Evolutionary conservation across 2,329 filamentous ascomycete genomes (phyloP).

Genomic region (Gremmenia infestans): DNA sequence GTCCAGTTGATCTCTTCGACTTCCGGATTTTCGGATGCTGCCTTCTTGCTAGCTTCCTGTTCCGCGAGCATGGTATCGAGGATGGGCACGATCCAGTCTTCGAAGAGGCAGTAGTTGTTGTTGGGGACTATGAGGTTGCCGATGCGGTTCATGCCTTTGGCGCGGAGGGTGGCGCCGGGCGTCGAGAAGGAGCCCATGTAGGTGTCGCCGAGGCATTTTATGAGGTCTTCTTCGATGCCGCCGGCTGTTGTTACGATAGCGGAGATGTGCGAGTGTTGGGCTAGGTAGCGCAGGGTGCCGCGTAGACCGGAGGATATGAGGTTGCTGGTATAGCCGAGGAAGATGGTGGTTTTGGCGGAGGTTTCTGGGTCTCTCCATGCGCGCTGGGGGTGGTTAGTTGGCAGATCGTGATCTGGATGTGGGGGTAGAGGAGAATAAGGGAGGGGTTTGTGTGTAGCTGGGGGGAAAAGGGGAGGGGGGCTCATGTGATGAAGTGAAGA

Average conservation of each 20-base stretch:
- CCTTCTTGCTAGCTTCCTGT: constrained; percentile 70
- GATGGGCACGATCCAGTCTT: constrained; percentile 96
- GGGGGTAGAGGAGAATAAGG: constrained; percentile 14
- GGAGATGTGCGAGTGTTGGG: constrained; percentile 87
- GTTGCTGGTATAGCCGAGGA: constrained; percentile 96
- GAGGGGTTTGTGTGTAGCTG: neutral
- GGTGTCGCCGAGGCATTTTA: constrained; percentile 93
- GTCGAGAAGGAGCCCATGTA: constrained; percentile 86
- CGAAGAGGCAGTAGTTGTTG: constrained; percentile 94
- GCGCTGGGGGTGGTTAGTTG: constrained; percentile 45
- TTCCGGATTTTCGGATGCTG: constrained; percentile 38
- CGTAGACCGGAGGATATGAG: constrained; percentile 93
- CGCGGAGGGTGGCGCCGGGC: constrained; percentile 69
- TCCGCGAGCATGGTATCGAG: constrained; percentile 91
- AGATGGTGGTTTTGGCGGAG: constrained; percentile 79
- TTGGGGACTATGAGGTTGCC: constrained; percentile 95
- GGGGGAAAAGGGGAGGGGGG: neutral
- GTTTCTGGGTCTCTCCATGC: constrained; percentile 78
- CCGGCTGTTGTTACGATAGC: constrained; percentile 94
- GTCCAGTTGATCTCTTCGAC: constrained; percentile 75
- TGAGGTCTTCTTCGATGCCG: constrained; percentile 94
- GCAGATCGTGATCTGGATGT: constrained; percentile 11
- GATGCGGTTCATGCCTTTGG: constrained; percentile 88
- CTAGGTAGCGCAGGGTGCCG: constrained; percentile 86
- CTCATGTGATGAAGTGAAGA: too few species aligned